Percentiles rank a stretch among this genome's conserved stretches.
Conservation (phyloP, 2,329 filamentous ascomycete species). For the Penicillium sp. region DNA sequence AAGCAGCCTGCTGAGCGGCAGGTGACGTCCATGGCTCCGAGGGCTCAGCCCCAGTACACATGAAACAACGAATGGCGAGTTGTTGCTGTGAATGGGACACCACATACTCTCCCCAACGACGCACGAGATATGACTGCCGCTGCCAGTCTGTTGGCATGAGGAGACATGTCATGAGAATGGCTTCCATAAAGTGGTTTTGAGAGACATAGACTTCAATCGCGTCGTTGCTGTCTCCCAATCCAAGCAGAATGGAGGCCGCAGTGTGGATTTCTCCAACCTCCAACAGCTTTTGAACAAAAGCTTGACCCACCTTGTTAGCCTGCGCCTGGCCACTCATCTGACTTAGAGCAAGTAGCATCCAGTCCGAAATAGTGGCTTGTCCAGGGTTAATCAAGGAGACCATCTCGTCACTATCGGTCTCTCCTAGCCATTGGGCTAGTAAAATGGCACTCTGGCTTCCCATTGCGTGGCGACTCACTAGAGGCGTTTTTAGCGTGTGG, state of each 20-base stretch:
- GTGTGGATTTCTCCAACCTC: constrained; percentile 89
- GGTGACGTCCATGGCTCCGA: constrained; percentile 86
- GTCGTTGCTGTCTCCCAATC: constrained; percentile 87
- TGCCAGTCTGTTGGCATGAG: constrained; percentile 85
- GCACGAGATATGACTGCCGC: constrained; percentile 78
- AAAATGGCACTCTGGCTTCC: constrained; percentile 77
- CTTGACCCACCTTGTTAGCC: constrained; percentile 84
- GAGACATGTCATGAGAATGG: constrained; percentile 80
- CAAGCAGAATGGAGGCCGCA: constrained; percentile 86
- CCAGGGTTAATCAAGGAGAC: constrained; percentile 69
- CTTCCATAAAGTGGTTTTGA: constrained; percentile 88
- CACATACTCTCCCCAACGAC: constrained; percentile 93
- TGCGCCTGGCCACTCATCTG: constrained; percentile 75
- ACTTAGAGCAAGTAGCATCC: constrained; percentile 92
- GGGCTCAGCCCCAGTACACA: constrained; percentile 81
- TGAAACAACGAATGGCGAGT: constrained; percentile 87
- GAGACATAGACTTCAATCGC: constrained; percentile 96
- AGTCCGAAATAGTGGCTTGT: constrained; percentile 89
- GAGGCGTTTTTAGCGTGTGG: constrained; percentile 15
- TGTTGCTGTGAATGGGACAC: constrained; percentile 84
- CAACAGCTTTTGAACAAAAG: constrained; percentile 84
- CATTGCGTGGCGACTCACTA: constrained; percentile 65
- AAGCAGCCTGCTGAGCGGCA: constrained; percentile 62
- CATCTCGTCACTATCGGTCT: constrained; percentile 78
- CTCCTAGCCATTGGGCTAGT: constrained; percentile 87